These are phyloP conservation scores for Medicago ruthenica DNA, from an alignment of 306 rosid species.

Conservation along the genomic window DNA sequence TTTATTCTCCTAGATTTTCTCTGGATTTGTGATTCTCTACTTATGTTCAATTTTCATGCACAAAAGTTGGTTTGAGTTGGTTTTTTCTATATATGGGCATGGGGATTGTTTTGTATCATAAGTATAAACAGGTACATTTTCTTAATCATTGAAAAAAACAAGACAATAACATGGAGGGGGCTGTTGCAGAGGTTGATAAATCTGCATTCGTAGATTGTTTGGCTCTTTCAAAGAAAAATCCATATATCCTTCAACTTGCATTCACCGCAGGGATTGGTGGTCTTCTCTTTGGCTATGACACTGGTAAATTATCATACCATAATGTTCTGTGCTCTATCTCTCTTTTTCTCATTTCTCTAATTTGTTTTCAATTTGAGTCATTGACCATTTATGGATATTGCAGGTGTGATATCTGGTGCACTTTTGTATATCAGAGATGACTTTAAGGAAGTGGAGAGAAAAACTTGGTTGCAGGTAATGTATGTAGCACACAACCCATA, in stretches of 20 bases:
- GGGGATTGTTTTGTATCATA: neutral
- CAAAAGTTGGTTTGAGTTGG: neutral
- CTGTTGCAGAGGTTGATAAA: slow-evolving; percentile 6
- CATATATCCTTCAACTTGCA: slow-evolving; percentile 44
- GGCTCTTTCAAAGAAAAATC: slow-evolving; percentile 43
- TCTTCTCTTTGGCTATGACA: slow-evolving; percentile 48
- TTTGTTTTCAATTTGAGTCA: too few species aligned
- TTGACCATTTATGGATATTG: neutral
- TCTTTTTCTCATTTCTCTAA: neutral
- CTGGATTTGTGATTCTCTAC: neutral
- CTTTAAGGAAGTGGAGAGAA: slow-evolving; percentile 50
- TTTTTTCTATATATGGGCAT: neutral
- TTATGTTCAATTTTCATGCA: neutral
- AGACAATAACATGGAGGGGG: slow-evolving; percentile 40
- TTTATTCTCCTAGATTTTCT: neutral
- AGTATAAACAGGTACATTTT: neutral
- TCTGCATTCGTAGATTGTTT: slow-evolving; percentile 47
- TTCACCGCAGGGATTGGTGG: slow-evolving; percentile 50
- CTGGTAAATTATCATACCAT: slow-evolving; percentile 20
- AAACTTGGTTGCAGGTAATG: slow-evolving; percentile 42
- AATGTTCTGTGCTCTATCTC: neutral
- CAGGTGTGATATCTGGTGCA: slow-evolving; percentile 67
- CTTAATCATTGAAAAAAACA: neutral
- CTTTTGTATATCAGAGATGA: slow-evolving; percentile 62
- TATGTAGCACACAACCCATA: too few species aligned